phyloP scores from a whole-genome alignment of 306 rosid species.

The Hippophae rhamnoides region DNA sequence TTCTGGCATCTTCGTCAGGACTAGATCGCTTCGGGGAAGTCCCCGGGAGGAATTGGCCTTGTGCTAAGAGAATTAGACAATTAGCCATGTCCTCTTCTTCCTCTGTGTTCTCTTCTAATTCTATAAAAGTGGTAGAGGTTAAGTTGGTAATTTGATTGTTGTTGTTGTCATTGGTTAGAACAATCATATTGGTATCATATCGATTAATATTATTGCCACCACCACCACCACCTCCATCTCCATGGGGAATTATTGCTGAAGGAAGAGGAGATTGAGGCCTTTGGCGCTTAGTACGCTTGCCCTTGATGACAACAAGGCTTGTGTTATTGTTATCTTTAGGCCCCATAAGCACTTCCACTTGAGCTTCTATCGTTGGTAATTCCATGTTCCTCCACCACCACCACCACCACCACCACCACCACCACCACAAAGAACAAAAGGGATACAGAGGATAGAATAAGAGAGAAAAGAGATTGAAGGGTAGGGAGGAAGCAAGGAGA shows the following conservation, averaged over 20 bases:
- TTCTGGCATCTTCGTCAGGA: conserved; percentile 9
- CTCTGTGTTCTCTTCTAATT: conserved; percentile 29
- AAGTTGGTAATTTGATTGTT: conserved; percentile 1
- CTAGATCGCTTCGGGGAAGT: conserved; percentile 13
- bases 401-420: conserved; percentile 20
- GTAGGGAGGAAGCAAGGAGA: conserved; percentile 53
- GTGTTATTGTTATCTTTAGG: conserved; percentile 24
- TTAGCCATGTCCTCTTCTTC: conserved; percentile 90
- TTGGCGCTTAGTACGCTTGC: conserved; percentile 82
- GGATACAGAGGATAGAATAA: conserved; percentile 15
- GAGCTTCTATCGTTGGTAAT: conserved; percentile 13
- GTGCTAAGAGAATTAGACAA: conserved; percentile 75
- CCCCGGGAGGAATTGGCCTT: conserved; percentile 39
- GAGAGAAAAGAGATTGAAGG: conserved; percentile 24
- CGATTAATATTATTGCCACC: background rate
- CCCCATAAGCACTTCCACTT: conserved; percentile 44
- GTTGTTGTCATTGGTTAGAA: background rate
- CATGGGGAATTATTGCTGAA: conserved; percentile 32
- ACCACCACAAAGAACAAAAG: conserved; percentile 13
- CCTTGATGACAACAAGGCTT: conserved; percentile 39
- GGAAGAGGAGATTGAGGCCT: conserved; percentile 86
- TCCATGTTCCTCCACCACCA: conserved; percentile 46
- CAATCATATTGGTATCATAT: background rate
- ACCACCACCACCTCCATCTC: background rate
- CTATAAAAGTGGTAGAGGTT: conserved; percentile 31